Conservation (phyloP, 2,329 filamentous ascomycete genomes). For the Aspergillus alliaceus region DNA sequence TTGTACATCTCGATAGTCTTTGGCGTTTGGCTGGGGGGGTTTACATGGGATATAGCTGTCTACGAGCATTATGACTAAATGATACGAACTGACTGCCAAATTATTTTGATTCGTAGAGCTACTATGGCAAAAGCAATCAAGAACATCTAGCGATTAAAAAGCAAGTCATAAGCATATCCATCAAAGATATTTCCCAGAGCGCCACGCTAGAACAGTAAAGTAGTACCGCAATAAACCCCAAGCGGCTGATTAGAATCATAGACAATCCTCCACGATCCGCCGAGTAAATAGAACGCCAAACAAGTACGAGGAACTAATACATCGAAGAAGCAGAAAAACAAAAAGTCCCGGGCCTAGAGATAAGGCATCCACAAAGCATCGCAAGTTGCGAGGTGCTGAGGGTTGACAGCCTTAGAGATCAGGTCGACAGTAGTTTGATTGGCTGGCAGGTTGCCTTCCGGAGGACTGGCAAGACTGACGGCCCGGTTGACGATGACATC, state of each 20-base stretch:
- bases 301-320: constrained; percentile 14
- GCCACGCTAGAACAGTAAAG: constrained; percentile 25
- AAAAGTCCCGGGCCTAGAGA: constrained; percentile 53
- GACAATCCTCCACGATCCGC: constrained; percentile 1
- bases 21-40: constrained; percentile 9
- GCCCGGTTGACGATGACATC: constrained; percentile 91
- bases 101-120: background rate
- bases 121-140: constrained; percentile 11
- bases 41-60: background rate
- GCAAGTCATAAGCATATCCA: constrained; percentile 14
- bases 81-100: background rate
- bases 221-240: background rate
- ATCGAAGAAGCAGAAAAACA: constrained; percentile 7
- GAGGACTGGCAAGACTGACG: constrained; percentile 75
- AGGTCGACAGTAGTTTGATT: constrained; percentile 97
- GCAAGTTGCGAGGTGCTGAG: constrained; percentile 80
- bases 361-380: constrained; percentile 98
- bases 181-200: constrained; percentile 17
- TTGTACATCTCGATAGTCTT: background rate
- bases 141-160: constrained; percentile 11
- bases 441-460: constrained; percentile 77
- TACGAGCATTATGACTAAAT: constrained; percentile 1
- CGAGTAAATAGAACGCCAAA: constrained; percentile 15
- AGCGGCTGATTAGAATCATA: constrained; percentile 4
- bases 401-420: constrained; percentile 89